Percentiles rank a stretch among this genome's conserved stretches.
Conservation (phyloP, 371 early-diverging fungal genomes). For the Umbelopsis sp. region DNA sequence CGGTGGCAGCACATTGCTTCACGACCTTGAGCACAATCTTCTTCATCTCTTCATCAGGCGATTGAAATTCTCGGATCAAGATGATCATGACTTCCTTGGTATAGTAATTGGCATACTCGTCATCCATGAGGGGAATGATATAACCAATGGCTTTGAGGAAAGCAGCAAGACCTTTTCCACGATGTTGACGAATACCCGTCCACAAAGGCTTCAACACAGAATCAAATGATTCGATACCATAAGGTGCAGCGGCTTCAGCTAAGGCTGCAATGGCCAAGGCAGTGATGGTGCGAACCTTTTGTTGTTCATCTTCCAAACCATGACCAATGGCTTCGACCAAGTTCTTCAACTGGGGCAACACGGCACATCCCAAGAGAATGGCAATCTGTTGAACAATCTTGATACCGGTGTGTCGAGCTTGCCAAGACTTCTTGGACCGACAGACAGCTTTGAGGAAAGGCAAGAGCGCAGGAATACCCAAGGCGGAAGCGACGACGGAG, state of each 20-base stretch:
- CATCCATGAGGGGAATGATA: conserved; percentile 97
- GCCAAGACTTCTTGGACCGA: conserved; percentile 95
- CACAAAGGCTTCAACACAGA: conserved; percentile 88
- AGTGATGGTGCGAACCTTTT: conserved; percentile 94
- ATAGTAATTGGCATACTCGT: conserved; percentile 91
- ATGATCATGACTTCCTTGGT: conserved; percentile 92
- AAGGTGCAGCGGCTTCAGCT: conserved; percentile 97
- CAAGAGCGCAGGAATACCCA: conserved; percentile 93
- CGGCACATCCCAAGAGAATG: conserved; percentile 91
- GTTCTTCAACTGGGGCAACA: conserved; percentile 92
- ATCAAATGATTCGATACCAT: conserved; percentile 98
- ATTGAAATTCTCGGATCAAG: conserved; percentile 94
- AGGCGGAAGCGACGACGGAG: conserved; percentile 95
- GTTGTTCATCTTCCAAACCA: conserved; percentile 95
- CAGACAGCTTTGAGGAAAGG: conserved; percentile 98
- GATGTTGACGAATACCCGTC: conserved; percentile 92
- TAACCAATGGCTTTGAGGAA: conserved; percentile 97
- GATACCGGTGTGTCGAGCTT: conserved; percentile 98
- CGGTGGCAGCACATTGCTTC: conserved; percentile 94
- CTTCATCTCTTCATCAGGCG: conserved; percentile 98
- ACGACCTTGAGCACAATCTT: conserved; percentile 97
- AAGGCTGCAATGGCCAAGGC: conserved; percentile 94
- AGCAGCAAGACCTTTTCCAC: conserved; percentile 97
- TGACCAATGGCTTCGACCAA: conserved; percentile 90
- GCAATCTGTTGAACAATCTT: conserved; percentile 98